phyloP scores from a whole-genome alignment of 495 filamentous ascomycete species.

The Penicillium riverlandense region DNA sequence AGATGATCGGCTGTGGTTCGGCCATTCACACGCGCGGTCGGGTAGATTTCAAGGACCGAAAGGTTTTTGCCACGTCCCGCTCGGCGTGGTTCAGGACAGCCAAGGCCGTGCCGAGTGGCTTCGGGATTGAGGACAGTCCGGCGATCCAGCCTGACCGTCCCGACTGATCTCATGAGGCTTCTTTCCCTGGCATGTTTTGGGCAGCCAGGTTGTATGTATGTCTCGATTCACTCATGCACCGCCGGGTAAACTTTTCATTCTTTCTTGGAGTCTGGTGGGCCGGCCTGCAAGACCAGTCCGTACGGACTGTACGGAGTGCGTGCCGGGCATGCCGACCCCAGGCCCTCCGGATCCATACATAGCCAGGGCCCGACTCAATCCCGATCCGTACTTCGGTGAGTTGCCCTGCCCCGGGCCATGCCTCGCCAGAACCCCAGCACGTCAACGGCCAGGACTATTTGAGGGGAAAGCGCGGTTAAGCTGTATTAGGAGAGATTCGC shows the following conservation, averaged over 20 bases:
- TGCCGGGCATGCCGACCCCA: conserved; percentile 8
- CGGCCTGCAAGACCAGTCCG: background rate
- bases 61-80: conserved; percentile 3
- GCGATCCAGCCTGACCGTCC: no score
- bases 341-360: conserved; percentile 5
- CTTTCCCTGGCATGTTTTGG: no score
- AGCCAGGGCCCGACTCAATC: conserved; percentile 6
- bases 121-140: conserved; percentile 5
- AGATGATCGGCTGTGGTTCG: conserved; percentile 13
- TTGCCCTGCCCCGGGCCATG: background rate
- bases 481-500: no score
- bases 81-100: background rate
- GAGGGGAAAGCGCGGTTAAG: no score
- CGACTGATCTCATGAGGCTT: no score
- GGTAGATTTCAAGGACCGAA: conserved; percentile 8
- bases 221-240: background rate
- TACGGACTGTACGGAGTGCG: no score
- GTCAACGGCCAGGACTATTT: no score
- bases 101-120: conserved; percentile 4
- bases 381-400: conserved; percentile 17
- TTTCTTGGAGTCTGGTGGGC: conserved; percentile 7
- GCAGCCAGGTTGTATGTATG: no score
- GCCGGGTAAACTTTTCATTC: background rate
- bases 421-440: background rate
- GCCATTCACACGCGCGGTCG: conserved; percentile 11